Conservation (phyloP, 2,329 filamentous ascomycete genomes). For the Pseudocercospora cruenta region DNA sequence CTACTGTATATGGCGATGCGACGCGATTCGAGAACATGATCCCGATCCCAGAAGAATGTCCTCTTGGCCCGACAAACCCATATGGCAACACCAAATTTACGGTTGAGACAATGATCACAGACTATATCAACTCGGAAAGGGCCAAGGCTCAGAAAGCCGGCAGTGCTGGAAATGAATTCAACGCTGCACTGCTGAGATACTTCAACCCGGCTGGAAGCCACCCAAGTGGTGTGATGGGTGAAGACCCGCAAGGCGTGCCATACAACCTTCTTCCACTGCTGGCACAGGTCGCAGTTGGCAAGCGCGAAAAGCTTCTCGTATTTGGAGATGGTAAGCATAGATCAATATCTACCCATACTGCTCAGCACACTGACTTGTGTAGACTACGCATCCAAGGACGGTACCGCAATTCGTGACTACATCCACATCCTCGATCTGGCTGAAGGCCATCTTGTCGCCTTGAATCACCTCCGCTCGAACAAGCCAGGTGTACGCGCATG, state of each 20-base stretch:
- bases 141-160: conserved; percentile 79
- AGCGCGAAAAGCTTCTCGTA: conserved; percentile 89
- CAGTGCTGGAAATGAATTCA: conserved; percentile 80
- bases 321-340: conserved; percentile 79
- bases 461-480: conserved; percentile 83
- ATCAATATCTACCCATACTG: neutral
- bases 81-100: conserved; percentile 96
- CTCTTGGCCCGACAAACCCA: conserved; percentile 93
- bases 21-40: conserved; percentile 98
- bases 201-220: conserved; percentile 97
- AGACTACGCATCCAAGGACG: conserved; percentile 91
- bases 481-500: conserved; percentile 90
- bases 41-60: conserved; percentile 95
- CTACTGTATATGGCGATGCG: conserved; percentile 97
- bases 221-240: conserved; percentile 94
- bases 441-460: conserved; percentile 80
- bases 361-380: conserved; percentile 16
- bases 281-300: conserved; percentile 93
- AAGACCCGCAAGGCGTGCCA: conserved; percentile 92
- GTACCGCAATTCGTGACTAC: conserved; percentile 95
- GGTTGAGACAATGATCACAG: conserved; percentile 89
- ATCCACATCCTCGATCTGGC: conserved; percentile 94
- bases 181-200: conserved; percentile 89
- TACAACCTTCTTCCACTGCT: conserved; percentile 95
- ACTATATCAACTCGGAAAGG: conserved; percentile 85